Evolutionary conservation across 108 stramenopile species (phyloP).

Genomic region (Mayamaea pseudoterrestris): DNA sequence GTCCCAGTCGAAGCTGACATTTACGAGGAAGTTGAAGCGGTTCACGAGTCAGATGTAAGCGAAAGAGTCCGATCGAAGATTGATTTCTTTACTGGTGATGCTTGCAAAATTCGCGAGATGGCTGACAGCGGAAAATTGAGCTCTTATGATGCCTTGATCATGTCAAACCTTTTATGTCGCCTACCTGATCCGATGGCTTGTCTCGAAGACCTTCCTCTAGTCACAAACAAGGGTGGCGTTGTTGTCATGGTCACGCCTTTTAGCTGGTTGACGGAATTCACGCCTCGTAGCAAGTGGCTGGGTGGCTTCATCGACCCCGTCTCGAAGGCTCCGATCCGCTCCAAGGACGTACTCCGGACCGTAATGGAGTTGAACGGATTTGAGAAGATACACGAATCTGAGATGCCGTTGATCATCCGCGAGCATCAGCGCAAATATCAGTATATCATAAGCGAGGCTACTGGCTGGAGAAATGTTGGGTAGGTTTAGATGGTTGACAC

Average conservation of each 20-base stretch:
- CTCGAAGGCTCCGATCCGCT: conserved; percentile 44
- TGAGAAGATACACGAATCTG: conserved; percentile 69
- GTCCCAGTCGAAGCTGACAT: conserved; percentile 76
- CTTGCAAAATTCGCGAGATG: conserved; percentile 58
- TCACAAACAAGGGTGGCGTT: conserved; percentile 80
- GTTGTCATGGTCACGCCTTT: conserved; percentile 87
- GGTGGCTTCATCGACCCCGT: conserved; percentile 68
- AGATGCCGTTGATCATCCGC: conserved; percentile 86
- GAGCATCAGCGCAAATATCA: conserved; percentile 93
- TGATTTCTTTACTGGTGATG: conserved; percentile 80
- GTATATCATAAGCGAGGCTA: conserved; percentile 86
- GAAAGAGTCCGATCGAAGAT: conserved; percentile 38
- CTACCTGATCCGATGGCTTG: conserved; percentile 81
- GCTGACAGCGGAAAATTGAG: conserved; percentile 27
- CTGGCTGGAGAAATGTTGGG: conserved; percentile 64
- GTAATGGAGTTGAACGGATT: conserved; percentile 76
- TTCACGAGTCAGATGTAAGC: conserved; percentile 43
- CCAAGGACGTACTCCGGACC: conserved; percentile 56
- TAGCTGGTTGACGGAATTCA: conserved; percentile 88
- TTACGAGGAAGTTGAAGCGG: conserved; percentile 41
- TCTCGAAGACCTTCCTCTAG: conserved; percentile 49
- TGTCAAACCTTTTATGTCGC: conserved; percentile 85
- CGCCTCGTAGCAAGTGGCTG: conserved; percentile 72
- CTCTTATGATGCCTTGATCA: conserved; percentile 84
- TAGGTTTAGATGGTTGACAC: no score